Evolutionary conservation across 2,329 filamentous ascomycete species (phyloP).

Genomic region (Fusarium nygamai): DNA sequence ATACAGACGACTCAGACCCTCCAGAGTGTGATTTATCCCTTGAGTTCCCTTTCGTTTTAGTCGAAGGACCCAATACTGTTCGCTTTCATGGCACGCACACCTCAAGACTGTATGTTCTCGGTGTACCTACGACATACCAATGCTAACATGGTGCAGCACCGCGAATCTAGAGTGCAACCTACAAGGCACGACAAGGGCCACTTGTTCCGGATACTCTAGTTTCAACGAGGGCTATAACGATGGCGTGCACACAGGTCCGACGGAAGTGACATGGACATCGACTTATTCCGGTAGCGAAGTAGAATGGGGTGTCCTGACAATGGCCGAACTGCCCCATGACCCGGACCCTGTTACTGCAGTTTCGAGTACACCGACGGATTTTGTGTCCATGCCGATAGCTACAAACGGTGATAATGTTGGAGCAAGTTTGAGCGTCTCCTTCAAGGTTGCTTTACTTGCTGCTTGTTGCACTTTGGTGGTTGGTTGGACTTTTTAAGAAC

Average conservation of each 20-base stretch:
- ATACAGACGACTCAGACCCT: conserved; percentile 52
- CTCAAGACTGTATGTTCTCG: conserved; percentile 53
- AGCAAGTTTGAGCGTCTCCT: background rate
- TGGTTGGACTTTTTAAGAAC: conserved; percentile 3
- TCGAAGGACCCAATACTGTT: conserved; percentile 57
- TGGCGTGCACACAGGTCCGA: conserved; percentile 54
- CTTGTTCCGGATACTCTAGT: conserved; percentile 60
- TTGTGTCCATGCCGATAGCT: conserved; percentile 26
- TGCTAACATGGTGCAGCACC: conserved; percentile 47
- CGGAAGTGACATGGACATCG: conserved; percentile 56
- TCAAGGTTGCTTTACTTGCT: background rate
- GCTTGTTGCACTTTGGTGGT: conserved; percentile 4
- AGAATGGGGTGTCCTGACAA: conserved; percentile 57
- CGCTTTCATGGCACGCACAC: conserved; percentile 56
- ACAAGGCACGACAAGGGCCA: conserved; percentile 54
- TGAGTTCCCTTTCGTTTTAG: conserved; percentile 58
- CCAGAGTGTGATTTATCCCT: conserved; percentile 56
- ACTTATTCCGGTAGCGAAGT: conserved; percentile 55
- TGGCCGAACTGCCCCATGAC: conserved; percentile 50
- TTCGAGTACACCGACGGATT: conserved; percentile 27
- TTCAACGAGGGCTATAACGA: conserved; percentile 52
- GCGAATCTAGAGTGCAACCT: conserved; percentile 57
- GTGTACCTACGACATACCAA: background rate
- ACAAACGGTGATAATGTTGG: conserved; percentile 21
- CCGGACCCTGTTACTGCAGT: conserved; percentile 42